Percentiles rank a stretch among this genome's conserved stretches.
phyloP scores from a whole-genome alignment of 148 eudicot genomes.

The Spergularia bocconei region DNA sequence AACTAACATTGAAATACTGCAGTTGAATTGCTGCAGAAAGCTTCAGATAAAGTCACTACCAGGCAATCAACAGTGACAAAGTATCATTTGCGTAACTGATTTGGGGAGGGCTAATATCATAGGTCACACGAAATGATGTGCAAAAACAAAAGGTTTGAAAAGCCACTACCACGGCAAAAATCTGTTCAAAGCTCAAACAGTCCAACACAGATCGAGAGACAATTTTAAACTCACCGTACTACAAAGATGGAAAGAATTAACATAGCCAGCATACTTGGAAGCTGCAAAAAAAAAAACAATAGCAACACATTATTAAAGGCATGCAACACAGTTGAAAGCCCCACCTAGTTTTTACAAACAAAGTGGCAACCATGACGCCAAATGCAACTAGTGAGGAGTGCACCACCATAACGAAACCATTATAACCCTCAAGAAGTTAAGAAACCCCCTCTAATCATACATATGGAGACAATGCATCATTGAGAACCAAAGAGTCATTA shows the following conservation, averaged over 20 bases:
- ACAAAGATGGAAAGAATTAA: slow-evolving; percentile 79
- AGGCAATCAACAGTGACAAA: not conserved
- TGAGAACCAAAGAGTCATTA: not conserved
- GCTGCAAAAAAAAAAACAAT: slow-evolving; percentile 47
- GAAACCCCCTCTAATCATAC: too few relatives aligned
- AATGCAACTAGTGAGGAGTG: not conserved
- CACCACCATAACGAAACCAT: not conserved
- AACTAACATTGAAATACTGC: not conserved
- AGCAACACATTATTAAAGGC: not conserved
- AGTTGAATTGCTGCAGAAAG: not conserved
- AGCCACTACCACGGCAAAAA: not conserved
- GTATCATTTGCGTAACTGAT: too few relatives aligned
- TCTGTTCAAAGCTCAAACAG: not conserved
- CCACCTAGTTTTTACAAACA: not conserved
- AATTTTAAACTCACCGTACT: slow-evolving; percentile 65
- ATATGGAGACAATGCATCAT: not conserved
- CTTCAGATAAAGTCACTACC: not conserved
- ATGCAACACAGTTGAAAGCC: not conserved
- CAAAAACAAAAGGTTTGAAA: too few relatives aligned
- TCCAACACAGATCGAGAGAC: not conserved
- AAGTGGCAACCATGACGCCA: not conserved
- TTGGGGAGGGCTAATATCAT: too few relatives aligned
- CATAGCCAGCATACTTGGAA: slow-evolving; percentile 92
- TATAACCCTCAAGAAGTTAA: too few relatives aligned
- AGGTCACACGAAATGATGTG: too few relatives aligned